phyloP scores from a whole-genome alignment of 2,329 filamentous ascomycete species.

The Leptographium flavum region DNA sequence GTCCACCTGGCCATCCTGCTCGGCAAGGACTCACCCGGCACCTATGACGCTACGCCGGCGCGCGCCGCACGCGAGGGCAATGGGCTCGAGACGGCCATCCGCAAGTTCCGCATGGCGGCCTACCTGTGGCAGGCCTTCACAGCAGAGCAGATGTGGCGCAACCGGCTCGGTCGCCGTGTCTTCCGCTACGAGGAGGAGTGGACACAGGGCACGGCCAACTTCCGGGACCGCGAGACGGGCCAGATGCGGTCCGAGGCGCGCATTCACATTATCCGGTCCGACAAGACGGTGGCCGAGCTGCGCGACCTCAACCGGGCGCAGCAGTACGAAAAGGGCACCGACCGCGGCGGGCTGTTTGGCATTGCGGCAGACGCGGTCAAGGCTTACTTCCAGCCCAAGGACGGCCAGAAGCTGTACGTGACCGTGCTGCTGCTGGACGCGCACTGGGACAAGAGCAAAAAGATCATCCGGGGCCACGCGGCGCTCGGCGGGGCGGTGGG shows the following conservation, averaged over 20 bases:
- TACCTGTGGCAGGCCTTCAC: constrained; percentile 98
- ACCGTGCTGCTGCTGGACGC: constrained; percentile 76
- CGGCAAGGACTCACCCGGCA: constrained; percentile 74
- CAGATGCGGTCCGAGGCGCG: constrained; percentile 83
- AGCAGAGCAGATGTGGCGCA: constrained; percentile 87
- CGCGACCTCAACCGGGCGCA: constrained; percentile 65
- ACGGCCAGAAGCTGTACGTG: constrained; percentile 77
- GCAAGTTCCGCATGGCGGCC: constrained; percentile 87
- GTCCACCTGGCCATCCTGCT: constrained; percentile 80
- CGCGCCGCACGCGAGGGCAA: constrained; percentile 70
- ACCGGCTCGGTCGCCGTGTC: constrained; percentile 69
- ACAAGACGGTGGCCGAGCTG: constrained; percentile 76
- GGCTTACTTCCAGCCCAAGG: constrained; percentile 57
- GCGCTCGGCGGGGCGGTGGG: constrained; percentile 63
- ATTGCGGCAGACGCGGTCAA: constrained; percentile 68
- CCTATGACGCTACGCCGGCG: constrained; percentile 69
- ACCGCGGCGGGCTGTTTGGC: constrained; percentile 58
- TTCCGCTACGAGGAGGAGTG: constrained; percentile 95
- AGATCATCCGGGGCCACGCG: constrained; percentile 65
- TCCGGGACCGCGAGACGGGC: constrained; percentile 54
- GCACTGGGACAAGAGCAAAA: constrained; percentile 64
- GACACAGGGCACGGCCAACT: constrained; percentile 68
- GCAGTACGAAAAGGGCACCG: constrained; percentile 55
- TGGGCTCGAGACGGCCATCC: constrained; percentile 61
- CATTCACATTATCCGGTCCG: constrained; percentile 68